These are phyloP conservation scores for Heterobasidion occidentale DNA, from an alignment of 1,284 basidiomycete species.

Conservation along the genomic window DNA sequence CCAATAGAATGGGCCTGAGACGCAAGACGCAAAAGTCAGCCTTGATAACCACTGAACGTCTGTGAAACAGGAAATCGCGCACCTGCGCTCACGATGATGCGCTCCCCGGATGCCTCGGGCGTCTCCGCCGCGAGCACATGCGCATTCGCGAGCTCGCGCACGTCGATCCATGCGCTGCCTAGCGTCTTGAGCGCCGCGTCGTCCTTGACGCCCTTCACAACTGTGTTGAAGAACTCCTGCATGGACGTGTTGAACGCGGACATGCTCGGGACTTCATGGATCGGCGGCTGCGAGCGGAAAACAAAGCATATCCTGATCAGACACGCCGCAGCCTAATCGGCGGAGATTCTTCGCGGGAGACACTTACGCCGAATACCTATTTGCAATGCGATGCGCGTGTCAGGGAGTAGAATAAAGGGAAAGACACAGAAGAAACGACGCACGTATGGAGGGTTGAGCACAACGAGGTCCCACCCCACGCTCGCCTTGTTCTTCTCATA, in stretches of 20 bases:
- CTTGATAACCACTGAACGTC: too few species aligned
- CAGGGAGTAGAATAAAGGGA: not conserved
- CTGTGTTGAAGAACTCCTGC: conserved; percentile 23
- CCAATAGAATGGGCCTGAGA: conserved; percentile 16
- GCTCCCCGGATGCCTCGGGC: conserved; percentile 44
- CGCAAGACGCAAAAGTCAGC: not conserved
- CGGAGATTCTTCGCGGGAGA: not conserved
- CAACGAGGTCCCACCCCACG: conserved; percentile 44
- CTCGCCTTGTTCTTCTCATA: conserved; percentile 42
- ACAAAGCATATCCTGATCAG: not conserved
- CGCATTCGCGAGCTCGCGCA: conserved; percentile 48
- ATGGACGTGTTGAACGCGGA: conserved; percentile 47
- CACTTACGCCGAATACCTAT: conserved; percentile 26
- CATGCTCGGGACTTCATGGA: conserved; percentile 41
- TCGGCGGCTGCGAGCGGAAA: conserved; percentile 23
- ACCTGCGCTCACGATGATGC: conserved; percentile 40
- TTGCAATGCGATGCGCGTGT: not conserved
- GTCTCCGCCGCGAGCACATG: conserved; percentile 45
- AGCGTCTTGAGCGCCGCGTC: not conserved
- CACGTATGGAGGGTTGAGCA: conserved; percentile 52
- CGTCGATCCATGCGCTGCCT: conserved; percentile 37
- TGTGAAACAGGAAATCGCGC: not conserved
- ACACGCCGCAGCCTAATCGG: too few species aligned
- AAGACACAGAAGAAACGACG: conserved; percentile 10
- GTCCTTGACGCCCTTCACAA: conserved; percentile 20